Evolutionary conservation across 164 flowering plant genomes (phyloP).

Genomic region (Vitis riparia): DNA sequence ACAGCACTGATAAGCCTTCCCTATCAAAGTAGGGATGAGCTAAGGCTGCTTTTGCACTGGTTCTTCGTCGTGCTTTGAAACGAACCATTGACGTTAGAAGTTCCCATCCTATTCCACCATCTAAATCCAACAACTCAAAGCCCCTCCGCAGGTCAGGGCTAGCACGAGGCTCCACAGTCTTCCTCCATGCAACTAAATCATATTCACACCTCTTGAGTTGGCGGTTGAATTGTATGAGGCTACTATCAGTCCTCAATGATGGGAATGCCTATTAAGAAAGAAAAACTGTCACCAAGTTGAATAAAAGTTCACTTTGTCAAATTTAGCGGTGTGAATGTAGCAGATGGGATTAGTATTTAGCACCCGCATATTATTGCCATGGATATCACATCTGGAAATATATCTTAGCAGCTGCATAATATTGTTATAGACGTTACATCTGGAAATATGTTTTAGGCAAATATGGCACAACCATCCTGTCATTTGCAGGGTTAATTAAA

Average conservation of each 20-base stretch:
- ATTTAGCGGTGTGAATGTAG: neutral
- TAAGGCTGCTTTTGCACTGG: conserved; percentile 87
- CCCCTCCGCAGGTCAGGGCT: conserved; percentile 78
- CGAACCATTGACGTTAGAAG: conserved; percentile 94
- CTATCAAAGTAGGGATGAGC: conserved; percentile 91
- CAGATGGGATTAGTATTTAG: neutral
- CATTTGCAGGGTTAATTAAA: neutral
- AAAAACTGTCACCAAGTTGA: neutral
- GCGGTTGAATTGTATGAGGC: conserved; percentile 93
- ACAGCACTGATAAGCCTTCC: conserved; percentile 79
- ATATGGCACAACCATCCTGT: neutral
- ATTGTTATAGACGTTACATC: no score
- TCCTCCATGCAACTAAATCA: conserved; percentile 82
- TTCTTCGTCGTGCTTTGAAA: conserved; percentile 81
- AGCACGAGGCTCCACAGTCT: conserved; percentile 79
- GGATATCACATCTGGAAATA: neutral
- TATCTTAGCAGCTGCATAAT: no score
- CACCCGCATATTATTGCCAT: neutral
- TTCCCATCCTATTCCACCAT: conserved; percentile 96
- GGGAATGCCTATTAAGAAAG: conserved; percentile 69
- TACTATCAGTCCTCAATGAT: conserved; percentile 66
- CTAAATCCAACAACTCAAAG: conserved; percentile 82
- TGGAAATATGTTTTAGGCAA: neutral
- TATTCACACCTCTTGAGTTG: conserved; percentile 84
- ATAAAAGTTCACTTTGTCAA: neutral